Evolutionary conservation across 176 grass and related monocot genomes (phyloP), one percentile per base, ranked within the genome.

Genomic region (Cocos nucifera): DNA sequence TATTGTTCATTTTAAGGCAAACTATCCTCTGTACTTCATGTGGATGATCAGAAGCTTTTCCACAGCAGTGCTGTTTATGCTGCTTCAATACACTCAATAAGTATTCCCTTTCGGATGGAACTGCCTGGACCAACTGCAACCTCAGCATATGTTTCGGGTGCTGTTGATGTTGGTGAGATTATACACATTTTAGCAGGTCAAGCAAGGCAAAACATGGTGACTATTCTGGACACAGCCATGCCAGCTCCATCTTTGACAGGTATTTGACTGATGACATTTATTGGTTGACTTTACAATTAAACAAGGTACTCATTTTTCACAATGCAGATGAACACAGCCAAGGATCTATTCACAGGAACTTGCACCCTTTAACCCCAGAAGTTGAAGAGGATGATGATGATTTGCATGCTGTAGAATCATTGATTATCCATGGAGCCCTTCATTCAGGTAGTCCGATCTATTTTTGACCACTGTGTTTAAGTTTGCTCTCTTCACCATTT

Each of bases 61-160:
- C 79, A 98, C 55, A 83, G 75, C 5, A 83, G 93, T 80, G 93
- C 87, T 51, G 62, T 92, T 57, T 98, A 71, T 74, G 81, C 93
- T 51, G 77, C 93, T 58, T 77, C 87, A 67, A 83, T 98, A 68
- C 84, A 98, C 55, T 85, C 84, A 25, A 50, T 98, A 28, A 81
- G 81, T 59, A 50, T 87, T 57, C 87, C 87, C 68, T 83, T 92
- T 76, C 80, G 79, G 61, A 49, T 69, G 32, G 7, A 56, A 39
- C 54, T 68, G 28, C 70, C 22, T 6, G 64, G 93, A 0, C 81
- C 87, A 0, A 28, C 66, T 59, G 56, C 83, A 51, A 64, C 63
- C 35, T 67, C 60, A 5, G 26, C 73, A 35, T 73, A 80, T 57
- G 72, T 73, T 48, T 78, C 53, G 67, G 93, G 87, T 50, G 65